Conservation (phyloP, 352 stramenopile species). For the Phytophthora aleatoria region DNA sequence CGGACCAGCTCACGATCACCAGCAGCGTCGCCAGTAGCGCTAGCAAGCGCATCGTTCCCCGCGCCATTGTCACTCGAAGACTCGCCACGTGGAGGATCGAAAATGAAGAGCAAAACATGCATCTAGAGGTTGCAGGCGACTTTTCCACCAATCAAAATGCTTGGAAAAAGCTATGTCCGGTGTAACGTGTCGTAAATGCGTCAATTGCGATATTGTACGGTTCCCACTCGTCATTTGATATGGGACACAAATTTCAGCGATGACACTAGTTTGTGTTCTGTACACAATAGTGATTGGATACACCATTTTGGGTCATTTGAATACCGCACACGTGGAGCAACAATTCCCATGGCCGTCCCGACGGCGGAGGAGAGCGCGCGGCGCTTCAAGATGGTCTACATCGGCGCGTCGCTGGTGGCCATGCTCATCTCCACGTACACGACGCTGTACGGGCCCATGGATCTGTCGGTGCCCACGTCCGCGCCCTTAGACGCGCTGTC, state of each 20-base stretch:
- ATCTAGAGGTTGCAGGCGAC: not conserved
- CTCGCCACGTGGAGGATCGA: conserved; percentile 48
- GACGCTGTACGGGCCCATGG: conserved; percentile 26
- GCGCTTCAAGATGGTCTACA: conserved; percentile 33
- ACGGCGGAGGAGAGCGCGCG: conserved; percentile 30
- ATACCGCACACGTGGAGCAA: conserved; percentile 8
- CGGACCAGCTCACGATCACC: conserved; percentile 35
- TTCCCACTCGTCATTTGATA: not conserved
- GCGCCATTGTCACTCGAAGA: conserved; percentile 26
- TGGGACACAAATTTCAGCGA: conserved; percentile 8
- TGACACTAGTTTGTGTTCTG: not conserved
- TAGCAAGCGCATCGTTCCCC: conserved; percentile 27
- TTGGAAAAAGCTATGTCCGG: not conserved
- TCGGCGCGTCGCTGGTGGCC: conserved; percentile 30
- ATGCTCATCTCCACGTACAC: conserved; percentile 36
- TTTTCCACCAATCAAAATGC: conserved; percentile 23
- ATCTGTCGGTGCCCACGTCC: conserved; percentile 3
- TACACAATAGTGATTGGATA: not conserved
- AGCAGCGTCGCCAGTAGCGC: conserved; percentile 46
- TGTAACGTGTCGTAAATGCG: not conserved
- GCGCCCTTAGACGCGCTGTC: conserved; percentile 36
- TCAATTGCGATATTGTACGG: not conserved
- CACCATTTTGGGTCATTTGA: conserved; percentile 14
- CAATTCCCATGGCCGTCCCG: conserved; percentile 14
- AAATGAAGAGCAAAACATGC: conserved; percentile 22